Percentiles rank a stretch among this genome's conserved stretches.
phyloP scores from a whole-genome alignment of 352 stramenopile genomes.

The Pythium folliculosum region DNA sequence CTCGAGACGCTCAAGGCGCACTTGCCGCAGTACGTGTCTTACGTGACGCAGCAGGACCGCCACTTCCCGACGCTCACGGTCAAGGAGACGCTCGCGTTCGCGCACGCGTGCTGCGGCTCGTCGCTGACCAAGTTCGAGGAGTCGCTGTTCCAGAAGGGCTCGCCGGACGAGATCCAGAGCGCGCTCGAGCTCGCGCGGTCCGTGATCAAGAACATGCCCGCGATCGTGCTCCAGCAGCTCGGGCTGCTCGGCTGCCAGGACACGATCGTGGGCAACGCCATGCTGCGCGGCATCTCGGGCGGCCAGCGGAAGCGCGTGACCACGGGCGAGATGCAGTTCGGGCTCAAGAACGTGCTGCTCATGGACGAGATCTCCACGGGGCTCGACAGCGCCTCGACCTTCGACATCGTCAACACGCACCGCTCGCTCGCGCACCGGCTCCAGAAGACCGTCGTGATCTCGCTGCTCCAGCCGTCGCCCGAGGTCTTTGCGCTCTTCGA shows the following conservation, averaged over 20 bases:
- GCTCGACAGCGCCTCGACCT: slow-evolving; percentile 62
- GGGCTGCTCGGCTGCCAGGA: slow-evolving; percentile 55
- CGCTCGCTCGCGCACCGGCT: slow-evolving; percentile 63
- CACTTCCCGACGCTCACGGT: slow-evolving; percentile 53
- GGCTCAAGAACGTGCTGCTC: slow-evolving; percentile 72
- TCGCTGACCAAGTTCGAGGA: slow-evolving; percentile 30
- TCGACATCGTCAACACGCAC: slow-evolving; percentile 60
- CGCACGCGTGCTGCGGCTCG: slow-evolving; percentile 48
- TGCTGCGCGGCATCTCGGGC: slow-evolving; percentile 69
- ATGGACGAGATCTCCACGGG: slow-evolving; percentile 84
- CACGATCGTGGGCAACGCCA: slow-evolving; percentile 64
- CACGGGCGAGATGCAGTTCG: slow-evolving; percentile 81
- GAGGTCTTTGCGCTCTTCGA: slow-evolving; percentile 94
- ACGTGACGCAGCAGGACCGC: slow-evolving; percentile 48
- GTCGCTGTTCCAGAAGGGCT: slow-evolving; percentile 35
- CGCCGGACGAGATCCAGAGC: slow-evolving; percentile 40
- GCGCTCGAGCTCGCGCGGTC: slow-evolving; percentile 37
- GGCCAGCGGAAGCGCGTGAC: slow-evolving; percentile 80
- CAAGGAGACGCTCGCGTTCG: slow-evolving; percentile 56
- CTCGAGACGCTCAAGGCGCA: slow-evolving; percentile 29
- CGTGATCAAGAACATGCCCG: slow-evolving; percentile 37
- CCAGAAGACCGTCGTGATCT: slow-evolving; percentile 64
- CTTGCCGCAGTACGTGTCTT: slow-evolving; percentile 48
- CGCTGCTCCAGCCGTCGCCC: slow-evolving; percentile 89
- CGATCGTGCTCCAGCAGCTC: slow-evolving; percentile 47